Evolutionary conservation across 2,329 filamentous ascomycete genomes (phyloP).

Genomic region (Lachnellula cervina): DNA sequence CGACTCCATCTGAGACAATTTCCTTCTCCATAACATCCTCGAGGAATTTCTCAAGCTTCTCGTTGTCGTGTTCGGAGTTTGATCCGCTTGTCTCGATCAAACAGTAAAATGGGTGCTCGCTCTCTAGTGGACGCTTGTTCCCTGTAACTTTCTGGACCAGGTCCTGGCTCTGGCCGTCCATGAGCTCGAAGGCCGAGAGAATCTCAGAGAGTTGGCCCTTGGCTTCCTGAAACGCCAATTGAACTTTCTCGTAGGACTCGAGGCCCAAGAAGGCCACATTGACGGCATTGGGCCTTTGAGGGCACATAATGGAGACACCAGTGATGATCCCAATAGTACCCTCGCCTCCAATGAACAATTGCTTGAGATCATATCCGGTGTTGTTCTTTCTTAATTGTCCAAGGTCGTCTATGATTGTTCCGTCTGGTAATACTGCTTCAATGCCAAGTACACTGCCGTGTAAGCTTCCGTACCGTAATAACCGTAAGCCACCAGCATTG

Average conservation of each 20-base stretch:
- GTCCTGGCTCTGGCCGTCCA: constrained; percentile 80
- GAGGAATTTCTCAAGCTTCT: constrained; percentile 84
- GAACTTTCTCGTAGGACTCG: constrained; percentile 84
- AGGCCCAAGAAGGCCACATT: constrained; percentile 95
- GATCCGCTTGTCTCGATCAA: constrained; percentile 94
- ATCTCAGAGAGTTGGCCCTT: constrained; percentile 92
- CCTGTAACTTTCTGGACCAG: constrained; percentile 71
- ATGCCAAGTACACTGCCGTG: constrained; percentile 90
- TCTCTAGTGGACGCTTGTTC: constrained; percentile 75
- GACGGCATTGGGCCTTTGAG: constrained; percentile 78
- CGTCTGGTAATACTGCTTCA: constrained; percentile 89
- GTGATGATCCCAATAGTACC: constrained; percentile 95
- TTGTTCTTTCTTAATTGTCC: constrained; percentile 94
- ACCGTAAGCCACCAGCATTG: constrained; percentile 85
- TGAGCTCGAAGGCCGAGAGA: constrained; percentile 93
- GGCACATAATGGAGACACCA: constrained; percentile 81
- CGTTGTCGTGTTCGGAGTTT: constrained; percentile 87
- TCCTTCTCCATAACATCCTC: constrained; percentile 87
- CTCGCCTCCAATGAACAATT: constrained; percentile 92
- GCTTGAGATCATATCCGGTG: constrained; percentile 95
- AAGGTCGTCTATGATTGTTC: constrained; percentile 86
- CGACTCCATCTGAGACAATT: constrained; percentile 81
- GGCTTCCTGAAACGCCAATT: constrained; percentile 79
- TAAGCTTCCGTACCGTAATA: constrained; percentile 88
- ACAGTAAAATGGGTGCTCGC: constrained; percentile 89